phyloP scores from a whole-genome alignment of 169 alveolate species.

The Plasmodium vivax region DNA sequence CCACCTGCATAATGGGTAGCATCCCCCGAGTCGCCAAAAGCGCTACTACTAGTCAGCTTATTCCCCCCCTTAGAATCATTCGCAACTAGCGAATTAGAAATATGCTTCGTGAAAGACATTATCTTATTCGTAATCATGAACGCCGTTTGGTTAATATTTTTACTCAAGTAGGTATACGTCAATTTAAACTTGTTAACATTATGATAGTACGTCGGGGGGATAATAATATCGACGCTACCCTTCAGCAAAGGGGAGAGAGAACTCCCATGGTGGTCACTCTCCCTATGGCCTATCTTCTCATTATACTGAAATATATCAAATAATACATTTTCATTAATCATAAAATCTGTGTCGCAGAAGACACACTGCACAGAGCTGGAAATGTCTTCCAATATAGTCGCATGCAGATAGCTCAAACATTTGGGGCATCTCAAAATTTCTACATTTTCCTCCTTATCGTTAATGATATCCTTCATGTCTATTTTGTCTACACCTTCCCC shows the following conservation, averaged over 20 bases:
- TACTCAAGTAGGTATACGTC: slow-evolving; percentile 39
- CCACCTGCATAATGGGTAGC: background rate
- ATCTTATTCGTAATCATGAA: slow-evolving; percentile 69
- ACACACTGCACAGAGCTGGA: slow-evolving; percentile 75
- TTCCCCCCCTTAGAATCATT: slow-evolving; percentile 13
- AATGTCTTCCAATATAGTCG: slow-evolving; percentile 76
- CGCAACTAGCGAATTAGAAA: slow-evolving; percentile 39
- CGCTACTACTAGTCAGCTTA: background rate
- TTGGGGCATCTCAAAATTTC: slow-evolving; percentile 82
- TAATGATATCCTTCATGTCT: slow-evolving; percentile 77
- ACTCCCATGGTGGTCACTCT: background rate
- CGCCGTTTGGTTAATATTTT: slow-evolving; percentile 60
- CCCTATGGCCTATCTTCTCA: slow-evolving; percentile 33
- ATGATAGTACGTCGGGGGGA: slow-evolving; percentile 78
- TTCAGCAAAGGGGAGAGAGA: slow-evolving; percentile 75
- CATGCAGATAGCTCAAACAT: slow-evolving; percentile 81
- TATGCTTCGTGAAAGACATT: slow-evolving; percentile 59
- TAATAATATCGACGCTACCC: slow-evolving; percentile 82
- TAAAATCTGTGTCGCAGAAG: slow-evolving; percentile 78
- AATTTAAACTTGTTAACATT: slow-evolving; percentile 26
- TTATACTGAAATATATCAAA: slow-evolving; percentile 65
- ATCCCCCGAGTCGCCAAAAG: background rate
- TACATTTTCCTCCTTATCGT: slow-evolving; percentile 69
- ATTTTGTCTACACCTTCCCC: slow-evolving; percentile 75
- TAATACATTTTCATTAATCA: slow-evolving; percentile 73